These are phyloP conservation scores for Hortiboletus campestris DNA, from an alignment of 768 basidiomycete species.

Conservation along the genomic window DNA sequence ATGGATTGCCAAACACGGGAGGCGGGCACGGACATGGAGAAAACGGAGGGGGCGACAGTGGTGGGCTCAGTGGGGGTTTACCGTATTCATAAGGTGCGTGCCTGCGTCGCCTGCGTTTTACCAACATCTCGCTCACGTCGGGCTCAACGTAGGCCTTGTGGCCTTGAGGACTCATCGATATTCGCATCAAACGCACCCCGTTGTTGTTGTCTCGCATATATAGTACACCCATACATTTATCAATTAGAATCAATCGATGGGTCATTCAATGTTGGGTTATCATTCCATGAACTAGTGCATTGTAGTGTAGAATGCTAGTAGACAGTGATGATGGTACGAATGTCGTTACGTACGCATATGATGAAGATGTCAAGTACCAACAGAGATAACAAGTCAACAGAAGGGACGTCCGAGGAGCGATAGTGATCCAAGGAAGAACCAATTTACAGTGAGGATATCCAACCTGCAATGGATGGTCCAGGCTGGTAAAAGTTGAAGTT, in stretches of 20 bases:
- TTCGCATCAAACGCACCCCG: conserved; percentile 6
- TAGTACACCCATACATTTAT: conserved; percentile 19
- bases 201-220: conserved; percentile 16
- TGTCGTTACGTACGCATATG: too few species aligned
- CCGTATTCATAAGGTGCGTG: conserved; percentile 29
- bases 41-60: conserved; percentile 1
- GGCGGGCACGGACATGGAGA: conserved; percentile 4
- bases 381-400: too few species aligned
- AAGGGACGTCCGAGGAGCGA: too few species aligned
- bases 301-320: conserved; percentile 12
- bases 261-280: conserved; percentile 18
- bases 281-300: neutral
- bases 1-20: conserved; percentile 9
- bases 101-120: too few species aligned
- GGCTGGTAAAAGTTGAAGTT: too few species aligned
- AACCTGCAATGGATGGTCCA: too few species aligned
- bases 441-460: too few species aligned
- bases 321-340: neutral
- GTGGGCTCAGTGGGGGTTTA: conserved; percentile 22
- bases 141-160: neutral
- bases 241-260: conserved; percentile 14
- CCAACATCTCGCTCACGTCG: neutral
- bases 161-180: neutral
- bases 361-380: too few species aligned
- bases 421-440: too few species aligned